phyloP scores from a whole-genome alignment of 2,329 filamentous ascomycete genomes.

The Simplicillium sp. region DNA sequence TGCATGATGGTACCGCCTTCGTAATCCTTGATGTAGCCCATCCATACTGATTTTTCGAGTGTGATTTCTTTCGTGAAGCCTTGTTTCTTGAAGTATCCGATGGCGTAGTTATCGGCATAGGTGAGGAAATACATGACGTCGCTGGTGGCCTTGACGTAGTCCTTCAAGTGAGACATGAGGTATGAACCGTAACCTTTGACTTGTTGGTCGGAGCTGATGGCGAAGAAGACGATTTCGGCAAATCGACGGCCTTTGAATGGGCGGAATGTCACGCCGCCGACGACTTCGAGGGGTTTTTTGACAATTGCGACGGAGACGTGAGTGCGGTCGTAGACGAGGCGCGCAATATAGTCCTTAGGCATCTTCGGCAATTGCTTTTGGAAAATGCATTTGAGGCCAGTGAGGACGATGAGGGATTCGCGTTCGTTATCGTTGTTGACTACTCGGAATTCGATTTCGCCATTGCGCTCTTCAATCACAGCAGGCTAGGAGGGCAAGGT shows the following conservation, averaged over 20 bases:
- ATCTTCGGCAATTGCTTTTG: conserved; percentile 98
- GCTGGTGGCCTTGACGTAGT: conserved; percentile 95
- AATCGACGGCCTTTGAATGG: conserved; percentile 89
- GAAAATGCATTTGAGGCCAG: conserved; percentile 93
- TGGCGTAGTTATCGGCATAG: conserved; percentile 97
- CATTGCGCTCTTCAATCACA: conserved; percentile 85
- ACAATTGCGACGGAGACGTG: conserved; percentile 96
- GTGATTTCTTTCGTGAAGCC: conserved; percentile 99
- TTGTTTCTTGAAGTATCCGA: conserved; percentile 98
- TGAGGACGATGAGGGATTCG: conserved; percentile 88
- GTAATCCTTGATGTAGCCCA: conserved; percentile 99
- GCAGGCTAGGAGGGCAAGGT: conserved; percentile 49
- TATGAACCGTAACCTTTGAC: conserved; percentile 98
- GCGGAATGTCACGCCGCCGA: conserved; percentile 92
- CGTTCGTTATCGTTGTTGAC: conserved; percentile 91
- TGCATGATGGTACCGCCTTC: conserved; percentile 99
- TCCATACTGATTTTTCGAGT: conserved; percentile 82
- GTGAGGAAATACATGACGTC: conserved; percentile 98
- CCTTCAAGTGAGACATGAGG: conserved; percentile 94
- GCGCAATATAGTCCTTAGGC: conserved; percentile 98
- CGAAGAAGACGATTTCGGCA: conserved; percentile 97
- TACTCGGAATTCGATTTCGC: conserved; percentile 93
- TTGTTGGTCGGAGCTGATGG: conserved; percentile 94
- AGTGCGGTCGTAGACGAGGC: conserved; percentile 92
- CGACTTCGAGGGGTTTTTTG: conserved; percentile 91